Evolutionary conservation across 225 moss, liverwort and hornwort species (phyloP), one percentile per base, ranked within the genome.

Genomic region (Asterella californica): DNA sequence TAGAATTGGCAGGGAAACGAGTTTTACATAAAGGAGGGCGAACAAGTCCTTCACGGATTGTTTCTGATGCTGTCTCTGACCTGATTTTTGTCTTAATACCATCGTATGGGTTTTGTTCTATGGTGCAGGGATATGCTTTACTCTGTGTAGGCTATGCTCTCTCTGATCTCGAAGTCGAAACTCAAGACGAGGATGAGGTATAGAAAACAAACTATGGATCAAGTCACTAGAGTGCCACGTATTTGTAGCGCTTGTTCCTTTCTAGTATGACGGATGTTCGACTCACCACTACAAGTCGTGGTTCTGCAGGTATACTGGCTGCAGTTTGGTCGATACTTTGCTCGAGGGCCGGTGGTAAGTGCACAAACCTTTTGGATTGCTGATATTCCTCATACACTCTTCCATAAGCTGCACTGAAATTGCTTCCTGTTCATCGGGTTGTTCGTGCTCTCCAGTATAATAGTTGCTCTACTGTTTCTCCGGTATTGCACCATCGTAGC

Each of bases 181-280:
- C 95, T 46, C 99, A 99, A 74, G 99, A 99, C 74, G 99, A 99
- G 82, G 99, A 99, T 68, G 99, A 99, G 93, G 99, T 90, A 83
- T 72, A 69, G 18, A 4, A 15, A 70, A 38, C 50, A 36, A 10
- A 5, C 36, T n/a, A 10, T 67, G 15, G 1, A 67, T 67, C 24
- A 6, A 52, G 52, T 52, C n/a, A 52, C 14, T 52, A 12, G 52
- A 52, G 52, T 4, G 17, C 2, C 14, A 62, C 10, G 42, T 42
- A 3, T 36, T 27, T 22, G 21, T 42, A 21, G 62, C 19, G 60
- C 78, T 1, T 4, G 38, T n/a, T 49, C 19, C 9, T 15, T 34
- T 27, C 22, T 66, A 2, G 21, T 73, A 15, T 15, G 48, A 48
- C 57, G 25, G 36, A 74, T 79, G 63, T 10, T 15, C 4, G 59